phyloP scores from a whole-genome alignment of 495 filamentous ascomycete genomes.

The Aspergillus asperescens region DNA sequence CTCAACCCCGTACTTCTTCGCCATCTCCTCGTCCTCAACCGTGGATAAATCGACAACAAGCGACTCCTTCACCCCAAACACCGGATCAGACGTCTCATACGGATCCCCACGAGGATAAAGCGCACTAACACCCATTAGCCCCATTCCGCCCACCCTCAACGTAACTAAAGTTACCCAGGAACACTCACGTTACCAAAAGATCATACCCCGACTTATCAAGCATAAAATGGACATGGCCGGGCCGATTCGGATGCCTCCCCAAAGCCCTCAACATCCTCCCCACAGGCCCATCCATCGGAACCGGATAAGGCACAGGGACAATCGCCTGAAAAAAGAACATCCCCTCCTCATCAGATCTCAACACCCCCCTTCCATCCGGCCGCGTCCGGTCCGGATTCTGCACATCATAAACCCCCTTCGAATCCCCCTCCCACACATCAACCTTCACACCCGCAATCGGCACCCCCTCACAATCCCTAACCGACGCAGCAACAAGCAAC shows the following conservation, averaged over 20 bases:
- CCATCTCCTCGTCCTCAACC: constrained; percentile 51
- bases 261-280: constrained; percentile 62
- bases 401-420: constrained; percentile 72
- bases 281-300: constrained; percentile 75
- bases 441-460: constrained; percentile 61
- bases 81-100: constrained; percentile 74
- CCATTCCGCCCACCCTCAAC: background rate
- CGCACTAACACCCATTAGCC: constrained; percentile 39
- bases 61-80: constrained; percentile 78
- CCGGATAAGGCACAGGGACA: constrained; percentile 73
- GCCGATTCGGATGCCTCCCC: constrained; percentile 65
- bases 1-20: constrained; percentile 45
- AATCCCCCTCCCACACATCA: constrained; percentile 83
- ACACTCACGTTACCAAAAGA: constrained; percentile 63
- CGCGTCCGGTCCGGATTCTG: constrained; percentile 54
- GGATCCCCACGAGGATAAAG: constrained; percentile 69
- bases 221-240: constrained; percentile 82
- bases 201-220: constrained; percentile 70
- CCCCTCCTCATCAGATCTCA: background rate
- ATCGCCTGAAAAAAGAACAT: constrained; percentile 73
- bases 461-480: constrained; percentile 57
- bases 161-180: background rate
- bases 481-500: constrained; percentile 62
- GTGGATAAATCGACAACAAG: constrained; percentile 61
- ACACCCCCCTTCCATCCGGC: background rate